Base-by-base conservation (phyloP, 257 asterid genomes). In the Nicotiana benthamiana region DNA sequence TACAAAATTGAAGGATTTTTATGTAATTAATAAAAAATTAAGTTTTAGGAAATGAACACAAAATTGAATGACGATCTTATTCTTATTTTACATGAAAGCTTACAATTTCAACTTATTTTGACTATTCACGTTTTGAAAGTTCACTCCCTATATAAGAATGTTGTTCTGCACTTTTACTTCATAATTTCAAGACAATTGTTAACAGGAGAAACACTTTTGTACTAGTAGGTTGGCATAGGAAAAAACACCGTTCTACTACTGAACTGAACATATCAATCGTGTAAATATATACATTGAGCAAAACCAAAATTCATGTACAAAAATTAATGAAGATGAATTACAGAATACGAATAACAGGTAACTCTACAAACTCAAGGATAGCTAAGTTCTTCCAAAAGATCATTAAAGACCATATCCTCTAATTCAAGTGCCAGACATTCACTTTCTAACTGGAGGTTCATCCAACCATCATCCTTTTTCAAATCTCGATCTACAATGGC, bases 371-470 rank as follows among this genome's bases (percentile, higher is more conserved):
- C 46, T 87, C 85, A 91, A 67, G 79, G 80, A 87, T 34, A 65
- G 2, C 87, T 62, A 17, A 88, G 60, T 65, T 95, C 99, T 52
- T 90, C 90, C 57, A 93, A n/a, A 48, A 95, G 85, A 53, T 92
- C 93, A 60, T 79, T 77, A 61, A 94, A 89, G 27, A 93, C 86
- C 83, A 86, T 51, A 52, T 91, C 97, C 81, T 93, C 99, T 60
- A 93, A 17, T 60, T 91, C 93, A 34, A 95, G 88, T 15, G 85
- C 94, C 2, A 88, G 16, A 46, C 84, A 81, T 86, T 93, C 98
- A 5, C 86, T 84, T 79, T 92, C 97, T 32, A 86, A 30, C 83
- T 93, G 97, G 20, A 92, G 94, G 78, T 95, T 92, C 98, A 95
- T 92, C 99, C 99, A 95, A 48, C 91, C 84, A 20, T 65, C 82